Evolutionary conservation across 2,329 filamentous ascomycete species (phyloP), one percentile per base, ranked within the genome.

Genomic region (Pseudophaeomoniella oleicola): DNA sequence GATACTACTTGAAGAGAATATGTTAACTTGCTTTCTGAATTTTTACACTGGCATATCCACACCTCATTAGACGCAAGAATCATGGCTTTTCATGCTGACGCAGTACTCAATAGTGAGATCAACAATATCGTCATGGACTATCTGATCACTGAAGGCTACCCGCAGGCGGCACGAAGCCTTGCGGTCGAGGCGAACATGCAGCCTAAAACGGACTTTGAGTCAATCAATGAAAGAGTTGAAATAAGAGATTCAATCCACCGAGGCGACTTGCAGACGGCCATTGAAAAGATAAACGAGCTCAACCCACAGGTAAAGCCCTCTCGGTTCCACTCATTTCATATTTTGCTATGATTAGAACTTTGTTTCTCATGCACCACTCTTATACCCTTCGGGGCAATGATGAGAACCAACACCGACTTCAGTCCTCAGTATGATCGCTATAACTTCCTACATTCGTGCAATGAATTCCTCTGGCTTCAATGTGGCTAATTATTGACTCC

Each of bases 321-420:
- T 15, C 5, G n/a, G 19, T 13, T 39, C 35, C n/a, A n/a, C n/a
- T 36, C 37, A 30, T 34, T 30, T 37, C 19, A 40, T 34, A 27
- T 47, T 41, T 64, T 73, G 70, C 72, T 62, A 87, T 90, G 90
- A 98, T 98, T 94, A 94, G 69, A 83, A 69, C 72, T 71, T 9
- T 27, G 81, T 70, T 87, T 77, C 22, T 93, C 88, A 98, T 98
- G 90, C 90, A 98, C 90, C 90, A 98, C 90, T 86, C 90, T 85
- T 90, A 96, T 75, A 69, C 69, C 71, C 75, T 77, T 73, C 68
- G 69, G 75, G 76, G 78, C 74, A 63, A 75, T 90, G 90, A 92
- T 92, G 88, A 96, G 72, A 75, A 77, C 78, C 68, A 66, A 75
- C 72, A 64, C 66, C 67, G 64, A 62, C 78, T 81, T 82, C 78